Evolutionary conservation across 495 filamentous ascomycete genomes (phyloP), one percentile per base, ranked within the genome.

Genomic region (Hypomontagnella monticulosa): DNA sequence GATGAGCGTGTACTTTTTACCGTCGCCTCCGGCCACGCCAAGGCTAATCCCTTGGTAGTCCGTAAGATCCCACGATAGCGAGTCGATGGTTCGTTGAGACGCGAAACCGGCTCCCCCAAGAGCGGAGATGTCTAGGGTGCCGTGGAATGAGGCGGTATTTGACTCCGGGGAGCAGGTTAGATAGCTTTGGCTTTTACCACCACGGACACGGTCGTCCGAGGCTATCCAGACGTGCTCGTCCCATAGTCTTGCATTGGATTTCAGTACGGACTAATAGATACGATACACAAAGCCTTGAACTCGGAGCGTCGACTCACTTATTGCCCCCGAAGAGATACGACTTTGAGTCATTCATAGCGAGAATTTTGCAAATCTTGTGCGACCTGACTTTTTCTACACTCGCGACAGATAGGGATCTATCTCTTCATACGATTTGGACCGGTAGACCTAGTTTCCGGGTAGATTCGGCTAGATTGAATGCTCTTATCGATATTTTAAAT

Each of bases 41-140:
- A 76, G 23, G 4, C 61, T 44, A 0, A 91, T 51, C 0, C 88
- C 88, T 19, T 85, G 78, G 53, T 85, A 87, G 11, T 36, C 63
- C 5, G 80, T 77, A 6, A 91, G 70, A 66, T 91, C 79, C 85
- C 87, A 89, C 3, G 42, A 70, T 4, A 68, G 57, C 0, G 75
- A 71, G 11, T 80, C 78, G n/a, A 78, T 78, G 9, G 91, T 91
- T 20, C 89, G 85, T 65, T 93, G 91, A 0, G 85, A 88, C 1
- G 92, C 91, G 71, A 96, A 96, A 4, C 92, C 93, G 0, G 93
- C 91, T 8, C 91, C 91, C 10, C 90, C 90, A 0, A 96, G 85
- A 0, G 88, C 86, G n/a, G 77, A 80, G 44, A 88, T 89, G 73
- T 93, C 90, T 4, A 96, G 84, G 14, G 77, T 76, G 8, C 92